Evolutionary conservation across 805 yeast species (phyloP), one percentile per base, ranked within the genome.

Genomic region (Pichia paraexigua): DNA sequence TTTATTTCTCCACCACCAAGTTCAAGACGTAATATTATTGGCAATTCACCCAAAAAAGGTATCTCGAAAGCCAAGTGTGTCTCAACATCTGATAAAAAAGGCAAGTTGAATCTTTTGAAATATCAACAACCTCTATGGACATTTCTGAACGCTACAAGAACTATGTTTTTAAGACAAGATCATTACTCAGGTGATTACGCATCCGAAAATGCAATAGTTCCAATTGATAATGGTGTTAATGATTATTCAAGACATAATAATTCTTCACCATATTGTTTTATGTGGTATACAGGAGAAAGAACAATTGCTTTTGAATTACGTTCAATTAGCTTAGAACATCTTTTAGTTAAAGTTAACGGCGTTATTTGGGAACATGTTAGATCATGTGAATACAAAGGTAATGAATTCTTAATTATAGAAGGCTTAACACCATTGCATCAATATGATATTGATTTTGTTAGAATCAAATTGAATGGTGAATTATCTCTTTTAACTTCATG

Each of bases 331-430:
- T 69, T 71, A 50, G 72, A 73, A 47, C 74, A 67, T 50, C 61
- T 76, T 7, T 67, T 71, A 45, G 74, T 74, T 13, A 66, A 71
- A 50, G 87, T 84, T 5, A 83, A 84, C 58, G 88, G 87, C 22
- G 75, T 83, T 22, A 73, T 78, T 15, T 84, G 90, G 90, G 77
- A 81, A 25, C 87, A 82, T 60, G 79, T 80, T 1, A 73, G 81
- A 0, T 71, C 78, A 40, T 80, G 80, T 45, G 70, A 71, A 17
- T 62, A 70, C 18, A 68, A 69, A 22, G 74, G 74, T 32, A 76
- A 77, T 44, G 78, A 77, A 49, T 68, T 75, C 48, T 72, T 81
- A n/a, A 74, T 81, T 1, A 79, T 84, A 18, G 77, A 80, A 57
- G 89, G 89, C 0, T 67, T 84, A 40, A 79, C 83, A 30, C 87